Evolutionary conservation across 345 rosid genomes (phyloP).

Genomic region (Hibiscus syriacus): DNA sequence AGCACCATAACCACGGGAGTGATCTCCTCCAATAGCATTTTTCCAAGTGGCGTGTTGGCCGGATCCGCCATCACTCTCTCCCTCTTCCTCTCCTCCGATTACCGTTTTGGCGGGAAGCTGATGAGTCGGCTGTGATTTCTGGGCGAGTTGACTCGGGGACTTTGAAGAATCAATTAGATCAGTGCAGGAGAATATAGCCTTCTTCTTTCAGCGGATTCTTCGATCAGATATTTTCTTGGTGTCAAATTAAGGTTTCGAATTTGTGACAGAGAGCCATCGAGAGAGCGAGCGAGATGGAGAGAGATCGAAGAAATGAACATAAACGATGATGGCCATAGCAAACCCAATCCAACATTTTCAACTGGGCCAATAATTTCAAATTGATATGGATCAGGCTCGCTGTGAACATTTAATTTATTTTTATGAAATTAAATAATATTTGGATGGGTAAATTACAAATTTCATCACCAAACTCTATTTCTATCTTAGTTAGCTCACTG

Average conservation of each 20-base stretch:
- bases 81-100: background rate
- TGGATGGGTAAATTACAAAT: too few relatives aligned
- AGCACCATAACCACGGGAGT: constrained; percentile 95
- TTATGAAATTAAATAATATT: too few relatives aligned
- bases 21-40: constrained; percentile 85
- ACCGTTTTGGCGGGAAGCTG: background rate
- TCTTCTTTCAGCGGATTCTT: background rate
- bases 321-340: background rate
- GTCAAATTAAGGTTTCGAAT: background rate
- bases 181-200: background rate
- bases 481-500: too few relatives aligned
- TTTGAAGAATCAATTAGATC: background rate
- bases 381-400: too few relatives aligned
- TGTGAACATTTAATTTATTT: too few relatives aligned
- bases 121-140: background rate
- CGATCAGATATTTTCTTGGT: constrained; percentile 1
- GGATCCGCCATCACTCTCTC: constrained; percentile 53
- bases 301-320: background rate
- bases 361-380: too few relatives aligned
- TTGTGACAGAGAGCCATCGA: background rate
- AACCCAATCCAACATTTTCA: background rate
- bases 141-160: background rate
- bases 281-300: background rate
- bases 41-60: constrained; percentile 71
- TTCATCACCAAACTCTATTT: too few relatives aligned